These are phyloP conservation scores for Setomelanomma holmii DNA, from an alignment of 2,329 filamentous ascomycete species.

Conservation along the genomic window DNA sequence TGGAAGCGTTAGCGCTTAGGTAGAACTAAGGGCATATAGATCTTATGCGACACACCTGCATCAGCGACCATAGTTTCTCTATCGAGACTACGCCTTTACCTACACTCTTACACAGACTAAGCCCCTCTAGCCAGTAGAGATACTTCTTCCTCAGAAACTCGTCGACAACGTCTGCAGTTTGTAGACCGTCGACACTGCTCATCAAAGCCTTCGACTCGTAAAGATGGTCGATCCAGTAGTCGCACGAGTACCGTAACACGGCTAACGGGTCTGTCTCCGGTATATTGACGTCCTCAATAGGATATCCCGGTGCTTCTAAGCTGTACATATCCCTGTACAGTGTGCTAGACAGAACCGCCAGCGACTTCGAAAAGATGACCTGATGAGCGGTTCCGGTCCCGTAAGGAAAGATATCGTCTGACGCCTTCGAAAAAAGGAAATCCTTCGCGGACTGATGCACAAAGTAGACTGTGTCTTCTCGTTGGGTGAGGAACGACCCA, in stretches of 20 bases:
- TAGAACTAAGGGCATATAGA: neutral
- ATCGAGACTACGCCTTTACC: slow-evolving; percentile 11
- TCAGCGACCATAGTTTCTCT: slow-evolving; percentile 3
- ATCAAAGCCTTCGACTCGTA: slow-evolving; percentile 17
- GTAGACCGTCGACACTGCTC: neutral
- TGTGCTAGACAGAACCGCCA: slow-evolving; percentile 29
- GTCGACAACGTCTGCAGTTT: slow-evolving; percentile 6
- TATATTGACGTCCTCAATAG: slow-evolving; percentile 22
- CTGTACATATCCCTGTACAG: slow-evolving; percentile 35
- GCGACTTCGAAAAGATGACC: slow-evolving; percentile 35
- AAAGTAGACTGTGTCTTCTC: slow-evolving; percentile 28
- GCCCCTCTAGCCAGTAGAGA: slow-evolving; percentile 15
- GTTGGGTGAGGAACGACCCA: slow-evolving; percentile 2
- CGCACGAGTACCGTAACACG: slow-evolving; percentile 30
- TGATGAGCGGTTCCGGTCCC: slow-evolving; percentile 20
- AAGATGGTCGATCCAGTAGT: slow-evolving; percentile 47
- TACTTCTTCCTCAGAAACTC: slow-evolving; percentile 10
- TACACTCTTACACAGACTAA: slow-evolving; percentile 13
- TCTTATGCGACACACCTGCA: neutral
- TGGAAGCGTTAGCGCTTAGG: slow-evolving; percentile 1
- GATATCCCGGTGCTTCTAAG: slow-evolving; percentile 18
- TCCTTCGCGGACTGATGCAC: slow-evolving; percentile 57
- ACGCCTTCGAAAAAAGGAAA: slow-evolving; percentile 37
- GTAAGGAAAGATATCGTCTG: slow-evolving; percentile 36
- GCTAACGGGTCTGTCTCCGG: slow-evolving; percentile 34